A percentile compares a stretch with the other conserved stretches of the same genome.
These are phyloP conservation scores for Leishmania aethiopica DNA, from an alignment of 208 protist genomes.

Conservation along the genomic window DNA sequence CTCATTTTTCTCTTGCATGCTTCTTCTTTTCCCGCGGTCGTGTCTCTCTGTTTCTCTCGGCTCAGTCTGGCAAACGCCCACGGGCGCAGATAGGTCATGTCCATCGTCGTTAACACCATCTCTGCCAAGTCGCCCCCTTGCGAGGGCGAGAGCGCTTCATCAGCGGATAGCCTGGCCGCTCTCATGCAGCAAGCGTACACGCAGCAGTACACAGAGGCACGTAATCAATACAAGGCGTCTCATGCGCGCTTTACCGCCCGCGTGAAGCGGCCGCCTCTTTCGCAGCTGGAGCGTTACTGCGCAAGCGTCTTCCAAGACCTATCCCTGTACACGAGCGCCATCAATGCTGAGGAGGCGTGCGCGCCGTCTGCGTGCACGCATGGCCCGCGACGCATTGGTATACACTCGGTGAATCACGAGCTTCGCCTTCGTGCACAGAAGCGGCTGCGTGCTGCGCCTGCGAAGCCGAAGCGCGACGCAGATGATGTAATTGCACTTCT, in stretches of 20 bases:
- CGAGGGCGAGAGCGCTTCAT: background rate
- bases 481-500: constrained; percentile 28
- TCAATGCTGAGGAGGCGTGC: constrained; percentile 10
- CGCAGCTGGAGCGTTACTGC: constrained; percentile 19
- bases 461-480: background rate
- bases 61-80: background rate
- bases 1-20: background rate
- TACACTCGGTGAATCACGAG: constrained; percentile 37
- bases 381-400: constrained; percentile 6
- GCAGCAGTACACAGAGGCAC: constrained; percentile 27
- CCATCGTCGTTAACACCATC: background rate
- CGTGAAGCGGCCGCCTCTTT: constrained; percentile 7
- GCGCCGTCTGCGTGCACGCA: constrained; percentile 15
- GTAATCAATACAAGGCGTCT: constrained; percentile 28
- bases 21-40: background rate
- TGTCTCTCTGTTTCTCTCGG: background rate
- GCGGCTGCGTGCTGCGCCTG: constrained; percentile 8
- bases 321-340: constrained; percentile 37
- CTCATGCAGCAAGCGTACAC: constrained; percentile 14
- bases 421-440: constrained; percentile 18
- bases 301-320: constrained; percentile 15
- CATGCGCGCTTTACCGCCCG: constrained; percentile 34
- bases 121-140: background rate
- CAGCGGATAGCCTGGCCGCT: constrained; percentile 2
- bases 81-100: constrained; percentile 1